Percentiles rank a stretch among this genome's conserved stretches.
Conservation (phyloP, 2,329 filamentous ascomycete genomes). For the Cercospora sp. region DNA sequence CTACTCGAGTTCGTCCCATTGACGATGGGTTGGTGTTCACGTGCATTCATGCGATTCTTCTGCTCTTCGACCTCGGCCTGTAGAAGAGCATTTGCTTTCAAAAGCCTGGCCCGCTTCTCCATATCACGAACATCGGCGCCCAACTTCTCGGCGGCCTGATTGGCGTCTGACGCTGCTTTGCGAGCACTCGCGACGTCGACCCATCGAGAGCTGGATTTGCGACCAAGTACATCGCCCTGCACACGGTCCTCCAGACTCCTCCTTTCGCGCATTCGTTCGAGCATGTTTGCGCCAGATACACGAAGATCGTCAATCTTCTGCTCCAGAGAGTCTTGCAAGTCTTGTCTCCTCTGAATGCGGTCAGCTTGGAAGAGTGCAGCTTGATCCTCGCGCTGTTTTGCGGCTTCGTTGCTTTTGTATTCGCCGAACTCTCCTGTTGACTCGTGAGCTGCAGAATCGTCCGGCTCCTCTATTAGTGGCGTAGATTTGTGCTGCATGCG, state of each 20-base stretch:
- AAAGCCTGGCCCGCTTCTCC: conserved; percentile 25
- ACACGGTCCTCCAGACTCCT: conserved; percentile 13
- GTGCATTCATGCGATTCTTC: conserved; percentile 30
- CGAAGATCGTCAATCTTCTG: conserved; percentile 12
- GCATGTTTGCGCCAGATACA: conserved; percentile 7
- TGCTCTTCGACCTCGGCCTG: conserved; percentile 34
- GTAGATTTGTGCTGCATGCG: conserved; percentile 33
- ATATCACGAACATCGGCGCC: conserved; percentile 20
- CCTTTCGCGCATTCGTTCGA: conserved; percentile 4
- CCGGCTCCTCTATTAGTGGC: conserved; percentile 23
- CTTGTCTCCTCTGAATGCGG: conserved; percentile 30
- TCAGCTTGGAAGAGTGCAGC: conserved; percentile 31
- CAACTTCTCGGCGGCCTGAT: conserved; percentile 21
- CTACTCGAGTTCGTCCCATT: conserved; percentile 18
- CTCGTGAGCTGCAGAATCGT: conserved; percentile 37
- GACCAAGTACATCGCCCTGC: conserved; percentile 11
- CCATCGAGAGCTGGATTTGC: conserved; percentile 26
- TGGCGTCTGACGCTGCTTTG: conserved; percentile 24
- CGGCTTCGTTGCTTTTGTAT: conserved; percentile 26
- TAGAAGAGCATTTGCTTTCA: conserved; percentile 31
- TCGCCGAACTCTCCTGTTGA: conserved; percentile 32
- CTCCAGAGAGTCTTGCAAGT: conserved; percentile 2
- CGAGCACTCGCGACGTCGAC: conserved; percentile 33
- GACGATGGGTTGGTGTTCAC: conserved; percentile 26
- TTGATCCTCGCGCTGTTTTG: conserved; percentile 27